Evolutionary conservation across 495 filamentous ascomycete genomes (phyloP).

Genomic region (Penicillium salamii): DNA sequence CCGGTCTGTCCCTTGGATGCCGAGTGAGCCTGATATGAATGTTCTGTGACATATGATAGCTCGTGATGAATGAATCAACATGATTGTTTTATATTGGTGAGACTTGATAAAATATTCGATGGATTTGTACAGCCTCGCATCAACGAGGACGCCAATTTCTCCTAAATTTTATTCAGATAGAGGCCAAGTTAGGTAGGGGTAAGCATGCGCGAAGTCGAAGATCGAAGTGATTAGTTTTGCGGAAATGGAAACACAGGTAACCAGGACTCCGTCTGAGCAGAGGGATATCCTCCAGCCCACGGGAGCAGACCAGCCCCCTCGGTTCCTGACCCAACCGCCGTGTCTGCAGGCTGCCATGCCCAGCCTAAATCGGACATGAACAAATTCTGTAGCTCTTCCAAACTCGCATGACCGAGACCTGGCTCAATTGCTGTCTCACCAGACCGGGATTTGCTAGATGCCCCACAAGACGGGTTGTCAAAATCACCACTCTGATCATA

Average conservation of each 20-base stretch:
- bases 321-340: conserved; percentile 27
- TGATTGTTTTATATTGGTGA: too few relatives aligned
- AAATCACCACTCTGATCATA: conserved; percentile 7
- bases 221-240: conserved; percentile 10
- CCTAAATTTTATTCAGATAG: too few relatives aligned
- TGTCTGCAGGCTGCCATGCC: conserved; percentile 35
- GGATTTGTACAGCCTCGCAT: too few relatives aligned
- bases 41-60: too few relatives aligned
- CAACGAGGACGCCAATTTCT: too few relatives aligned
- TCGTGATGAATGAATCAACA: too few relatives aligned
- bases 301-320: conserved; percentile 25
- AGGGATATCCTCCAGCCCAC: conserved; percentile 28
- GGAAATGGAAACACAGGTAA: conserved; percentile 29
- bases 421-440: background rate
- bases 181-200: too few relatives aligned
- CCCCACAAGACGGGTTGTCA: background rate
- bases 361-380: conserved; percentile 35
- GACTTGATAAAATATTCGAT: too few relatives aligned
- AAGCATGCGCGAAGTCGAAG: background rate
- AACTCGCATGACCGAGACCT: conserved; percentile 14
- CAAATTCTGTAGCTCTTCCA: conserved; percentile 26
- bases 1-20: conserved; percentile 63
- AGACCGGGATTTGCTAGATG: background rate
- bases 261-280: conserved; percentile 23
- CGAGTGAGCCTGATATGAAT: conserved; percentile 45